phyloP scores from a whole-genome alignment of 352 stramenopile genomes.

The Ochromonadaceae sp. region DNA sequence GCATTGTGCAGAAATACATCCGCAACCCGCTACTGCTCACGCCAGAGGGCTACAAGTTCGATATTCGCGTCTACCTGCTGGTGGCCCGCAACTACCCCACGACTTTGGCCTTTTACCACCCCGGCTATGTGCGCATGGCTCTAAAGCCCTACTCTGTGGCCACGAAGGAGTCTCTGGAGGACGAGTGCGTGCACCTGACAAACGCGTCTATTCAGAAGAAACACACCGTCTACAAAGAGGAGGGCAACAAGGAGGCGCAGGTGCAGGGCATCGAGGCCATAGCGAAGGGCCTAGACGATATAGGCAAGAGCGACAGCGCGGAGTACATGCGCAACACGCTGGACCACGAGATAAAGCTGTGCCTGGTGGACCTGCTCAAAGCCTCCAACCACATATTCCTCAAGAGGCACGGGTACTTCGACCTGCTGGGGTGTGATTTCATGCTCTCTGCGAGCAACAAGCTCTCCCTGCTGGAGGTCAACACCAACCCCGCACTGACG shows the following conservation, averaged over 20 bases:
- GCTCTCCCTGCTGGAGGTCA: slow-evolving; percentile 26
- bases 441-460: slow-evolving; percentile 24
- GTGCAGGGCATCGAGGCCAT: slow-evolving; percentile 15
- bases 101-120: slow-evolving; percentile 19
- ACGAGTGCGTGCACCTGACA: slow-evolving; percentile 38
- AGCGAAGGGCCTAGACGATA: not conserved
- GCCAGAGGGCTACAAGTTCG: slow-evolving; percentile 40
- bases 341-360: slow-evolving; percentile 19
- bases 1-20: slow-evolving; percentile 36
- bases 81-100: slow-evolving; percentile 21
- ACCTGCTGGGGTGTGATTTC: slow-evolving; percentile 31
- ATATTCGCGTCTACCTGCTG: slow-evolving; percentile 33
- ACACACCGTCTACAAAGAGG: slow-evolving; percentile 17
- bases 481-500: slow-evolving; percentile 31
- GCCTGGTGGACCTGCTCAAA: slow-evolving; percentile 23
- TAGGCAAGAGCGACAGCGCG: not conserved
- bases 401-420: slow-evolving; percentile 26
- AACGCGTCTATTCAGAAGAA: slow-evolving; percentile 40
- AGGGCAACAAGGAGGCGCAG: slow-evolving; percentile 24
- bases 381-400: slow-evolving; percentile 19
- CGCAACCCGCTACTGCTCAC: slow-evolving; percentile 32
- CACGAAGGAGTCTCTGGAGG: not conserved
- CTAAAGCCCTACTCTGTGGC: slow-evolving; percentile 55
- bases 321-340: slow-evolving; percentile 10
- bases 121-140: slow-evolving; percentile 27